A percentile compares a stretch with the other conserved stretches of the same genome.
Evolutionary conservation across 2,329 filamentous ascomycete species (phyloP).

Genomic region (Neonectria faginata): DNA sequence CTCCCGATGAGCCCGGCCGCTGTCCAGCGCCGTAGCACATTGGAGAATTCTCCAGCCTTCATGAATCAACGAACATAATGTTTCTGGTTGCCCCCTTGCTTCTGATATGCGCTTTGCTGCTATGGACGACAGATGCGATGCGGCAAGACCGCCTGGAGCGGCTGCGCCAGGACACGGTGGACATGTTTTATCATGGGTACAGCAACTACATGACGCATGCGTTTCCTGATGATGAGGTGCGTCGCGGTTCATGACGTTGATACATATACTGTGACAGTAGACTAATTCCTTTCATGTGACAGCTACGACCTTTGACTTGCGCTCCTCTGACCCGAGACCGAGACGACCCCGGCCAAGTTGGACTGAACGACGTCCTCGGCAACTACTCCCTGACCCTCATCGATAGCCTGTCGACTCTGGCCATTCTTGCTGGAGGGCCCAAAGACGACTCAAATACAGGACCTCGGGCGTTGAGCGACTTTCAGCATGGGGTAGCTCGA

Average conservation of each 20-base stretch:
- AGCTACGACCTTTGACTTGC: conserved; percentile 89
- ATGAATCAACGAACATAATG: conserved; percentile 47
- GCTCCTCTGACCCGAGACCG: conserved; percentile 85
- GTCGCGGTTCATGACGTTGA: conserved; percentile 3
- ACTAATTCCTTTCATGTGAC: conserved; percentile 35
- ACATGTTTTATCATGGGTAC: conserved; percentile 97
- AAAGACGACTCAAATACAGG: conserved; percentile 53
- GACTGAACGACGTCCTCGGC: conserved; percentile 93
- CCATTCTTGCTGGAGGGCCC: conserved; percentile 85
- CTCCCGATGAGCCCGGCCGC: conserved; percentile 43
- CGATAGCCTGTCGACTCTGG: conserved; percentile 93
- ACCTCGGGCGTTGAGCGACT: conserved; percentile 71
- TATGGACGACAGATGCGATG: conserved; percentile 64
- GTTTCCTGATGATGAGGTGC: conserved; percentile 92
- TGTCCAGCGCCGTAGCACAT: conserved; percentile 37
- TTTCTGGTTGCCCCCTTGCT: conserved; percentile 40
- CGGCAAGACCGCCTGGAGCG: conserved; percentile 65
- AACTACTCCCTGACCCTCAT: conserved; percentile 98
- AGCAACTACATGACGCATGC: conserved; percentile 94
- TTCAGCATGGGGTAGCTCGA: conserved; percentile 81
- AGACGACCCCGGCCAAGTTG: conserved; percentile 81
- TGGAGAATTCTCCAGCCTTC: conserved; percentile 32
- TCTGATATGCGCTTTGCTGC: conserved; percentile 48
- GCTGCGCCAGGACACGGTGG: conserved; percentile 70
- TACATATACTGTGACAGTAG: conserved; percentile 14